Evolutionary conservation across 2,329 filamentous ascomycete genomes (phyloP).

Genomic region (Samsoniella hepiali): DNA sequence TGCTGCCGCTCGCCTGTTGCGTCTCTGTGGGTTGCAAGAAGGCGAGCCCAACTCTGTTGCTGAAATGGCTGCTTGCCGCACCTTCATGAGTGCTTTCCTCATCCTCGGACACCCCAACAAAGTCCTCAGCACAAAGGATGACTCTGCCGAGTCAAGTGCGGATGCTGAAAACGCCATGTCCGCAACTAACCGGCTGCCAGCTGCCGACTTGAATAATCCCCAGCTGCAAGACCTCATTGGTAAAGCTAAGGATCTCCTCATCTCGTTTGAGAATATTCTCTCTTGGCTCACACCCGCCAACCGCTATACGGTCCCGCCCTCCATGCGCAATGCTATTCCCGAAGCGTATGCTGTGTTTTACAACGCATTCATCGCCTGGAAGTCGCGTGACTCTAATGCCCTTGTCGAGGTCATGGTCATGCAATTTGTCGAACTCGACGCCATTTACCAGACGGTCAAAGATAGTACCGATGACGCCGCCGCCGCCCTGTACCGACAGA

Average conservation of each 20-base stretch:
- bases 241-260: constrained; percentile 73
- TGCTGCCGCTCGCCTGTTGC: constrained; percentile 63
- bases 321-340: constrained; percentile 59
- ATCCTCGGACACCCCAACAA: constrained; percentile 76
- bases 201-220: constrained; percentile 54
- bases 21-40: constrained; percentile 67
- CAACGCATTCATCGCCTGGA: constrained; percentile 80
- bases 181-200: constrained; percentile 36
- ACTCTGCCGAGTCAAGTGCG: constrained; percentile 33
- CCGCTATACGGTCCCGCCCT: constrained; percentile 62
- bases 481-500: constrained; percentile 71
- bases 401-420: constrained; percentile 82
- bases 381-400: constrained; percentile 73
- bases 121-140: constrained; percentile 66
- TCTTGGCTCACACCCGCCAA: constrained; percentile 64
- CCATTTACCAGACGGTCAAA: constrained; percentile 80
- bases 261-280: constrained; percentile 73
- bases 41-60: constrained; percentile 59
- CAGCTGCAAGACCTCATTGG: constrained; percentile 68
- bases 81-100: constrained; percentile 75
- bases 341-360: constrained; percentile 71
- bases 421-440: constrained; percentile 79
- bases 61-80: constrained; percentile 68
- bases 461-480: constrained; percentile 71
- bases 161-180: constrained; percentile 57